These are phyloP conservation scores for Hanseniaspora singularis DNA, from an alignment of 805 yeast genomes.

Conservation along the genomic window DNA sequence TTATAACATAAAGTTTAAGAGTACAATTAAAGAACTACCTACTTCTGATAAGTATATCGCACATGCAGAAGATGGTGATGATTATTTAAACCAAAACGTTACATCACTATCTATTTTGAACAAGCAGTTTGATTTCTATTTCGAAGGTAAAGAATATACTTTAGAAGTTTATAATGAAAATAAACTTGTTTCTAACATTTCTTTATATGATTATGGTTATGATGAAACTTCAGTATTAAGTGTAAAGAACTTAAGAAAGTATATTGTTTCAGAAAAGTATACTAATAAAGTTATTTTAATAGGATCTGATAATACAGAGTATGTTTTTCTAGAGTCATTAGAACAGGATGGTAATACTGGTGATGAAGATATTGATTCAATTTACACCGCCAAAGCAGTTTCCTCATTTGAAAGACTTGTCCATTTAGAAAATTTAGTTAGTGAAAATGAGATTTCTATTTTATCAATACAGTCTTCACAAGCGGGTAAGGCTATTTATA, in stretches of 20 bases:
- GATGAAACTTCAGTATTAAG: constrained; percentile 19
- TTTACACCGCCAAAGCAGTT: constrained; percentile 26
- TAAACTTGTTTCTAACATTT: constrained; percentile 31
- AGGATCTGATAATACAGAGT: constrained; percentile 15
- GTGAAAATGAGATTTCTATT: constrained; percentile 19
- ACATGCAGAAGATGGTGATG: constrained; percentile 15
- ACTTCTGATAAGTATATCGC: constrained; percentile 12
- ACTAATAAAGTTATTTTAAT: neutral
- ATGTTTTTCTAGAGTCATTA: constrained; percentile 15
- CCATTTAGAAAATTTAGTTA: neutral
- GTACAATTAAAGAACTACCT: constrained; percentile 18
- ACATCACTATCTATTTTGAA: neutral
- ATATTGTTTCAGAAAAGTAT: neutral
- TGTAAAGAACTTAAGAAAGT: neutral
- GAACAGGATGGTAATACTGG: neutral
- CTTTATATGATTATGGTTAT: constrained; percentile 32
- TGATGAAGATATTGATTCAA: constrained; percentile 15
- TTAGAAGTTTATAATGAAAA: constrained; percentile 22
- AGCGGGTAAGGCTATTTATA: constrained; percentile 36
- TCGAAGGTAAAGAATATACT: constrained; percentile 5
- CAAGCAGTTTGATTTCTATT: constrained; percentile 5
- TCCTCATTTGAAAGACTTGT: constrained; percentile 19
- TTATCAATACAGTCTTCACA: constrained; percentile 27
- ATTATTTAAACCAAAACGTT: constrained; percentile 22
- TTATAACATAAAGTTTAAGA: constrained; percentile 30